Evolutionary conservation across 2,329 filamentous ascomycete genomes (phyloP), one percentile per base, ranked within the genome.

Genomic region (Pseudogymnoascus sp.): DNA sequence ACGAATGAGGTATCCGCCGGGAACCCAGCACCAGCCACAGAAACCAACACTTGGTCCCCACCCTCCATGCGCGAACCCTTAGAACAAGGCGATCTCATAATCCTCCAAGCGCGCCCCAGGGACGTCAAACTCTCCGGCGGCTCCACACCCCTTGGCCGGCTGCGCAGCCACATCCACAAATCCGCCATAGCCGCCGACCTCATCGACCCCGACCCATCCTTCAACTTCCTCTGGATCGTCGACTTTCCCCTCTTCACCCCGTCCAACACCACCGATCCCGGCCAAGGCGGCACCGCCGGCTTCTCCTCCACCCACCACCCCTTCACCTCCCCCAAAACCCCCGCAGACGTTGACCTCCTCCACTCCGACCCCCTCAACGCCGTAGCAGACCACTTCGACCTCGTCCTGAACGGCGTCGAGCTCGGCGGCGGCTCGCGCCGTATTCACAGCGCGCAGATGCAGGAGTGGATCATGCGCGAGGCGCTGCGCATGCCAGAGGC

Each of bases 341-440:
- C 81, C 0, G 77, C 79, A 4, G 92, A 97, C 71, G 82, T 96
- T 14, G 87, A 91, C 39, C 75, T 91, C 0, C 83, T 97, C 1
- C 79, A 86, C 38, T 86, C 81, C 0, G 81, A 92, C 41, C 93
- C 94, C 0, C 79, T 91, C 0, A 75, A 81, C 55, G 91, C 85
- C 1, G 84, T 82, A 68, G 95, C 89, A 3, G 93, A 96, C 69
- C 92, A 96, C 72, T 99, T 97, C 76, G 94, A 99, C 69, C 85
- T 99, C 12, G 93, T 99, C 0, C 84, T 97, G 69, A 99, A 99
- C 72, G 94, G 94, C 3, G 85, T 96, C 4, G 94, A 99, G 75
- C 83, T 99, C 1, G 94, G 94, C 25, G 94, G 94, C 9, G 95
- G 94, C 35, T 96, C 90, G 73, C 85, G 91, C 12, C 90, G 94